These are phyloP conservation scores for Cyphellophora attinorum DNA, from an alignment of 2,329 filamentous ascomycete species.

Conservation along the genomic window DNA sequence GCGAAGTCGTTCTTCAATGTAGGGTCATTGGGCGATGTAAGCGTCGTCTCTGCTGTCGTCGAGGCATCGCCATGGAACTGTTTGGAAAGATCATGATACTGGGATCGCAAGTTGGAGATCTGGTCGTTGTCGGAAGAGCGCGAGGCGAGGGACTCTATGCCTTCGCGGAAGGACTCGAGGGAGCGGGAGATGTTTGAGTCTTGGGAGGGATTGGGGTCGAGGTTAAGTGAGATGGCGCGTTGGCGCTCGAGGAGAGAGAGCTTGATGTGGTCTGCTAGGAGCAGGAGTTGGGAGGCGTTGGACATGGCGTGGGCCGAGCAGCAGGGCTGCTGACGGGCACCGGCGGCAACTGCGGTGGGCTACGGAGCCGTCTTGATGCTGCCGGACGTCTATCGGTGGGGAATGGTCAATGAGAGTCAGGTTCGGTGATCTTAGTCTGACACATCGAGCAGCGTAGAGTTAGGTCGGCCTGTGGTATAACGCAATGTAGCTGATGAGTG, in stretches of 20 bases:
- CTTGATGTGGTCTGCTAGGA: conserved; percentile 94
- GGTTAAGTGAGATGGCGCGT: conserved; percentile 69
- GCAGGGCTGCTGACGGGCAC: too few species aligned
- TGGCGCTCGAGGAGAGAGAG: conserved; percentile 87
- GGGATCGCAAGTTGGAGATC: conserved; percentile 56
- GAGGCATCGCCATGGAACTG: conserved; percentile 65
- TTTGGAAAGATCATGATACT: conserved; percentile 65
- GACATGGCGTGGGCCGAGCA: too few species aligned
- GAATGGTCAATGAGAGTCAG: too few species aligned
- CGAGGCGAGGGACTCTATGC: conserved; percentile 59
- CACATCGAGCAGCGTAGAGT: too few species aligned
- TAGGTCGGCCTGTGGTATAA: too few species aligned
- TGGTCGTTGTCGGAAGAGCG: conserved; percentile 13
- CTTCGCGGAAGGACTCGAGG: conserved; percentile 74
- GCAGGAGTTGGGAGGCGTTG: conserved; percentile 66
- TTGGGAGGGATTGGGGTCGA: conserved; percentile 63
- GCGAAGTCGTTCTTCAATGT: conserved; percentile 54
- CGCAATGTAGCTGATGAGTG: too few species aligned
- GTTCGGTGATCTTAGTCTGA: too few species aligned
- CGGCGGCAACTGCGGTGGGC: not conserved
- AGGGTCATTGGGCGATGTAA: conserved; percentile 53
- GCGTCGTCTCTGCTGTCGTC: conserved; percentile 41
- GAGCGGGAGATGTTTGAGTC: conserved; percentile 85
- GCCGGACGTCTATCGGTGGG: too few species aligned
- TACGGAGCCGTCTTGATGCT: too few species aligned